Evolutionary conservation across 805 yeast species (phyloP), one percentile per base, ranked within the genome.

Genomic region (Schizosaccharomyces octosporus): DNA sequence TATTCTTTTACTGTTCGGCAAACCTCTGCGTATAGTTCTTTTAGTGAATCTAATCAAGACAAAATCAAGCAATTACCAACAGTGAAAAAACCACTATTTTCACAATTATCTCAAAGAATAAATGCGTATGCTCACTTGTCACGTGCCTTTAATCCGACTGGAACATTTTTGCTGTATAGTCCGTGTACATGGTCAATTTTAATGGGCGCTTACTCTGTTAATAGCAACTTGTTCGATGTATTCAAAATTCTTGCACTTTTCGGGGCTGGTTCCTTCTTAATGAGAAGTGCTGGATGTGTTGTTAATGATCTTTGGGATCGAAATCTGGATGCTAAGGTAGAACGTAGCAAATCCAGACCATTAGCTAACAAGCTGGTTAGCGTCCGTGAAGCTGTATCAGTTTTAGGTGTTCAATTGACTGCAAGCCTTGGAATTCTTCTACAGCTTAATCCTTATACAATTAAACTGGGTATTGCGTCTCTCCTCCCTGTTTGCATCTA

Each of bases 201-300:
- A 0, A 84, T 89, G 82, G 97, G 96, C 0, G 90, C 94, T 0
- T 84, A 78, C 65, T 72, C 82, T 1, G 72, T 81, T 1, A 64
- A 64, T 15, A 95, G 96, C 0, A 83, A 95, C 0, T 61, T 87
- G 1, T 63, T 79, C 0, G 77, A 81, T 1, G 83, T 90, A 0
- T 63, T 77, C 0, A 78, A 77, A 67, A 86, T 83, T 68, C 69
- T 87, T 42, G 77, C 80, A 0, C 73, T 88, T 15, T 93, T 88
- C 69, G 82, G 90, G 4, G 75, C 84, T 3, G 99, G 99, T 15
- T 79, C 97, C 0, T 67, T 89, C 48, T 76, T 90, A 19, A 93
- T 94, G 95, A 79, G 99, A 71, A 96, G 97, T 32, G 97, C 96
- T 1, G 99, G 98, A 0, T 93, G 99, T 70, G 89, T 95, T 0